Base-by-base conservation (phyloP, 768 basidiomycete species). In the Panellus pusillus region DNA sequence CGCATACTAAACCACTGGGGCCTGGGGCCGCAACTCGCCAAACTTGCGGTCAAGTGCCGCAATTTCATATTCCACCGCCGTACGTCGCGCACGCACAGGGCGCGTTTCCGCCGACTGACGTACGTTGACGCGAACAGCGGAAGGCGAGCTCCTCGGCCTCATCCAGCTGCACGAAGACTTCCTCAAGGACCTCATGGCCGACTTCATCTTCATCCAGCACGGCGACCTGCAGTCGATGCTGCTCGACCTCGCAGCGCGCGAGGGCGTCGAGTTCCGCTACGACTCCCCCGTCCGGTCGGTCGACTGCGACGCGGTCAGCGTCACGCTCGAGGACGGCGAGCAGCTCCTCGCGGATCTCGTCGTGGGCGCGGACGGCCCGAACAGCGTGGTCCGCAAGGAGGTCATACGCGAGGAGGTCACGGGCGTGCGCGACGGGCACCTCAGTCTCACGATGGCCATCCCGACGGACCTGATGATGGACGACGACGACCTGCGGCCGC, bases 331-430 rank as follows among this genome's bases (percentile, higher is more conserved):
- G 19, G 70, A 65, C 32, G 82, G 81, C 15, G 70, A 76, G 46
- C 68, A 61, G 12, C 50, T 83, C 9, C 61, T 58, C 14, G 79
- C 77, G 14, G 82, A 87, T 63, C 66, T 84, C 27, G 68, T 86
- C 47, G 73, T 86, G 17, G 84, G 80, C 29, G 84, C 85, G 4
- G 85, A 86, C 64, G 85, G 86, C 6, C 70, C 70, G 39, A 64
- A 69, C 14, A 82, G 76, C 50, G 48, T 70, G 24, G 64, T 74
- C n/a, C 70, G 78, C 32, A 61, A 63, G 6, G 60, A 61, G 8
- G 68, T 75, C 6, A 60, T 68, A 13, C 68, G 66, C n/a, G 56
- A 65, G 18, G 44, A 58, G 38, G 45, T 65, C 38, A 52, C 50
- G n/a, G 66, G 65, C 58, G 65, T 44, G 19, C 56, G 45, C 27